These are phyloP conservation scores for Cordyceps tenuipes DNA, from an alignment of 2,329 filamentous ascomycete genomes.

Conservation along the genomic window DNA sequence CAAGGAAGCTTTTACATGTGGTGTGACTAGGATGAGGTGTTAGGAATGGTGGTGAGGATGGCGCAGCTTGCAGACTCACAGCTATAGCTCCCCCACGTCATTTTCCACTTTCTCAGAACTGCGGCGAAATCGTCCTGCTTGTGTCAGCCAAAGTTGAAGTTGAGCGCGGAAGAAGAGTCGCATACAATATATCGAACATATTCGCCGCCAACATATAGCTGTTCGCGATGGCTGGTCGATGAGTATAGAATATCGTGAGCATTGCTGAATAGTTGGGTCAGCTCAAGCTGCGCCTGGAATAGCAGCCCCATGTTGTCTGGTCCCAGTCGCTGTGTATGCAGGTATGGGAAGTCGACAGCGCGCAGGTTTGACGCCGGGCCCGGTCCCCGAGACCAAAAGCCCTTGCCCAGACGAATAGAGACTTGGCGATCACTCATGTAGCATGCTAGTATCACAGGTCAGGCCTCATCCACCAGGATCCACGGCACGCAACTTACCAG, in stretches of 20 bases:
- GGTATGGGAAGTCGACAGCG: slow-evolving; percentile 59
- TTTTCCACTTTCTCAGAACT: slow-evolving; percentile 62
- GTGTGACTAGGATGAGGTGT: slow-evolving; percentile 37
- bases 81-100: slow-evolving; percentile 57
- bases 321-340: slow-evolving; percentile 48
- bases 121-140: slow-evolving; percentile 56
- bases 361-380: slow-evolving; percentile 57
- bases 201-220: slow-evolving; percentile 61
- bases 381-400: slow-evolving; percentile 66
- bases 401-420: slow-evolving; percentile 61
- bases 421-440: slow-evolving; percentile 61
- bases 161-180: background rate
- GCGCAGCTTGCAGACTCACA: slow-evolving; percentile 34
- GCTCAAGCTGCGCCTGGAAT: slow-evolving; percentile 62
- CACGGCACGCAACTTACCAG: slow-evolving; percentile 29
- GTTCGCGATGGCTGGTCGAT: slow-evolving; percentile 59
- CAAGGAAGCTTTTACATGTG: slow-evolving; percentile 57
- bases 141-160: background rate
- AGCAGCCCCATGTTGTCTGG: slow-evolving; percentile 61
- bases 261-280: slow-evolving; percentile 65
- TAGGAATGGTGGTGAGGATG: background rate
- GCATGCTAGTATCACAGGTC: slow-evolving; percentile 32
- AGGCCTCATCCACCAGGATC: background rate
- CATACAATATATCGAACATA: slow-evolving; percentile 61
- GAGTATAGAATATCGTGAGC: slow-evolving; percentile 68